A percentile compares a stretch with the other conserved stretches of the same genome.
phyloP scores from a whole-genome alignment of 176 grass and related monocot species.

The Leersia perrieri region DNA sequence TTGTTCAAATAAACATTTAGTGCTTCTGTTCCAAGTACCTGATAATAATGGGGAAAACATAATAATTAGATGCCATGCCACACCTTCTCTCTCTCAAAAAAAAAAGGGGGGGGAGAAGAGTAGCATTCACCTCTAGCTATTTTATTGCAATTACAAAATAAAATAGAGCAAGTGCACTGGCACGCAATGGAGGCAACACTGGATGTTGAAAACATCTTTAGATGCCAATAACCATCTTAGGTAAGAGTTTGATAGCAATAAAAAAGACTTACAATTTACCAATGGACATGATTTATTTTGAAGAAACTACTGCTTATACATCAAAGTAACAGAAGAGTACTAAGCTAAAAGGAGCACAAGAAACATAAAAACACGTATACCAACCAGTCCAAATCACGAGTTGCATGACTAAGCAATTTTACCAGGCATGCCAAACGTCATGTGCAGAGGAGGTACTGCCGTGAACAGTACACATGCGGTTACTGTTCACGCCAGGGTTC shows the following conservation, averaged over 20 bases:
- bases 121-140: not conserved
- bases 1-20: conserved; percentile 92
- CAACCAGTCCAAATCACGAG: not conserved
- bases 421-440: not conserved
- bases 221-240: not conserved
- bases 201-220: not conserved
- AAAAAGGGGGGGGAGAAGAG: too few species aligned
- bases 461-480: too few species aligned
- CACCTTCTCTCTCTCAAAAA: too few species aligned
- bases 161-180: not conserved
- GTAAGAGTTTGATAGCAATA: not conserved
- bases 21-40: conserved; percentile 91
- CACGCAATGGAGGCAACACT: not conserved
- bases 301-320: not conserved
- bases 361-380: not conserved
- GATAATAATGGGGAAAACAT: conserved; percentile 20
- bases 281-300: not conserved
- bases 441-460: too few species aligned
- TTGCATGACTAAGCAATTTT: not conserved
- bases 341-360: not conserved
- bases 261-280: not conserved
- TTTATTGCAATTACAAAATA: conserved; percentile 6
- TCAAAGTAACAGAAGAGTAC: not conserved
- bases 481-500: too few species aligned
- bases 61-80: conserved; percentile 2